Evolutionary conservation across 225 moss, liverwort and hornwort genomes (phyloP), one percentile per base, ranked within the genome.

Genomic region (Marchantia paleacea): DNA sequence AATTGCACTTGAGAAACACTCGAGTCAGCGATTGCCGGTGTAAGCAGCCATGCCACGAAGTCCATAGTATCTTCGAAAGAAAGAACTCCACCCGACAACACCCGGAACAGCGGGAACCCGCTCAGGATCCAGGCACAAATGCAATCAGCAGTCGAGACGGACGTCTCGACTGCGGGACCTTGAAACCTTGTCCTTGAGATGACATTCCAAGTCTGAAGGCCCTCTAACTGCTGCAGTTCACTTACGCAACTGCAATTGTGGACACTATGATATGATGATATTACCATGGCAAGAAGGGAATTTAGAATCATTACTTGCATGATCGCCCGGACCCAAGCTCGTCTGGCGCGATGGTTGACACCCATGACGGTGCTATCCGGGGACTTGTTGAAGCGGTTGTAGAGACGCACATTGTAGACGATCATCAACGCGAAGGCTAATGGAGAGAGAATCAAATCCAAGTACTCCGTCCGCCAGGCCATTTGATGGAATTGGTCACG

Each of bases 301-400:
- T 47, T 10, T 54, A n/a, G 49, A 19, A 57, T 62, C 60, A 51
- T 14, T 88, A 94, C 97, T 92, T 91, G 83, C 93, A 97, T 93
- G 19, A 97, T 90, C 9, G 87, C 82, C 72, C 87, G 86, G 52
- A 97, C 94, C 97, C 97, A 97, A 7, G 82, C 86, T 69, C 94
- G 86, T 73, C 94, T 87, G 0, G 83, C 97, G 49, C 85, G 83
- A 68, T 92, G 87, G 54, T 97, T 97, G 65, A 97, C 84, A 55
- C 97, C 97, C 25, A 97, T 75, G 8, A 55, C 89, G 48, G 97
- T 97, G 26, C 72, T 85, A 86, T 91, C 77, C 8, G 94, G 93
- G 39, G 88, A 76, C 68, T 69, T 70, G 29, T 82, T 91, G 76
- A 90, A 91, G 71, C 86, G 91, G 85, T 90, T 71, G 55, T 88